A percentile compares a stretch with the other conserved stretches of the same genome.
These are phyloP conservation scores for Colletotrichum spaethianum DNA, from an alignment of 2,329 filamentous ascomycete genomes.

Conservation along the genomic window DNA sequence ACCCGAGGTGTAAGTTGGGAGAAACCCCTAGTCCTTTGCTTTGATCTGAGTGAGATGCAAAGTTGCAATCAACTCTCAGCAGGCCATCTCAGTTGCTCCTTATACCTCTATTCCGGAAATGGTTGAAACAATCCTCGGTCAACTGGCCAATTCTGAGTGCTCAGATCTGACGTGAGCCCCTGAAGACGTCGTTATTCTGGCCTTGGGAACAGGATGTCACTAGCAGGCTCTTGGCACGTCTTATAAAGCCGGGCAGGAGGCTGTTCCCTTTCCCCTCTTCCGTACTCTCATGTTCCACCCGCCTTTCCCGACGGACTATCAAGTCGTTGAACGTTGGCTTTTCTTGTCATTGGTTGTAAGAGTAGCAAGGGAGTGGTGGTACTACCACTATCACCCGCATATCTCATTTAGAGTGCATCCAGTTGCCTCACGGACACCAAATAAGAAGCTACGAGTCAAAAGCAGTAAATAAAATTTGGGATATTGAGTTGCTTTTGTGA, in stretches of 20 bases:
- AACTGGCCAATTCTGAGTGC: no score
- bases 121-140: not conserved
- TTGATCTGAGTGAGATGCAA: not conserved
- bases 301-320: not conserved
- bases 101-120: not conserved
- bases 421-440: not conserved
- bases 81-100: not conserved
- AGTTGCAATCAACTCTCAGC: not conserved
- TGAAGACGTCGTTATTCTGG: not conserved
- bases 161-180: not conserved
- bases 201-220: not conserved
- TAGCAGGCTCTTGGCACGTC: not conserved
- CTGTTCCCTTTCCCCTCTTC: not conserved
- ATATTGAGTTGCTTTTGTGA: conserved; percentile 1
- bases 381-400: not conserved
- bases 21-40: not conserved
- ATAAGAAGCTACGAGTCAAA: not conserved
- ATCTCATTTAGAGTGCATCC: not conserved
- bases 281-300: not conserved
- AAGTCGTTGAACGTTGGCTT: not conserved
- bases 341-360: no score
- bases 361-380: not conserved
- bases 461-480: not conserved
- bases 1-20: not conserved
- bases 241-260: not conserved